Evolutionary conservation across 1,139 yeast genomes (phyloP).

Genomic region (Zygoascus meyerae): DNA sequence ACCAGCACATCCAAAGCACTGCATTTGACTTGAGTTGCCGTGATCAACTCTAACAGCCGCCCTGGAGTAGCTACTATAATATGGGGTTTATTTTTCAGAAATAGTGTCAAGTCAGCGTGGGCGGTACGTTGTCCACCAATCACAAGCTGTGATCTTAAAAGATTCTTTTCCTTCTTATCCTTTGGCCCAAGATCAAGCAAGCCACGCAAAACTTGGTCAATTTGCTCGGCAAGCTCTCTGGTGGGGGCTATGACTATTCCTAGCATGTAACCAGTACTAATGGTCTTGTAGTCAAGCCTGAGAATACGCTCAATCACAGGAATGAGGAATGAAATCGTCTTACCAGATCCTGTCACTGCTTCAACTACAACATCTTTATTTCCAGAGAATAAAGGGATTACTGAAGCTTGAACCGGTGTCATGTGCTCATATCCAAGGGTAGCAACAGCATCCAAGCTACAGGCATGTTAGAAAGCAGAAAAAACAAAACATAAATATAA

Average conservation of each 20-base stretch:
- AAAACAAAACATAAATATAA: not conserved
- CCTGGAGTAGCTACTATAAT: slow-evolving; percentile 93
- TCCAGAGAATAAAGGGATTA: slow-evolving; percentile 79
- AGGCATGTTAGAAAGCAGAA: not conserved
- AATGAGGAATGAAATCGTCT: slow-evolving; percentile 78
- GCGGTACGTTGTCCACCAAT: slow-evolving; percentile 71
- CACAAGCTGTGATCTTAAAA: slow-evolving; percentile 60
- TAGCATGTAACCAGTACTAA: slow-evolving; percentile 52
- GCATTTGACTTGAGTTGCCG: slow-evolving; percentile 33
- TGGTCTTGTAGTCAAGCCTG: slow-evolving; percentile 23
- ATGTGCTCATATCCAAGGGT: slow-evolving; percentile 71
- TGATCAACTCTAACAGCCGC: slow-evolving; percentile 67
- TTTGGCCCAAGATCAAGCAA: slow-evolving; percentile 44
- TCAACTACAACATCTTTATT: slow-evolving; percentile 95
- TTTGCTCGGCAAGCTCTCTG: slow-evolving; percentile 85
- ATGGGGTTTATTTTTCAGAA: slow-evolving; percentile 53
- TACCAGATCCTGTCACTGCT: slow-evolving; percentile 95
- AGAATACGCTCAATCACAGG: slow-evolving; percentile 70
- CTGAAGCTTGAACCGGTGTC: slow-evolving; percentile 98
- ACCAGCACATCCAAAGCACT: slow-evolving; percentile 67
- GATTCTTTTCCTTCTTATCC: slow-evolving; percentile 16
- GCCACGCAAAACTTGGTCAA: slow-evolving; percentile 56
- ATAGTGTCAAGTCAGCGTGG: slow-evolving; percentile 65
- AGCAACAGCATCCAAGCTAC: slow-evolving; percentile 52
- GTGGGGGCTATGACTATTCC: slow-evolving; percentile 83